phyloP scores from a whole-genome alignment of 2,329 filamentous ascomycete species.

The Aspergillus tanneri region DNA sequence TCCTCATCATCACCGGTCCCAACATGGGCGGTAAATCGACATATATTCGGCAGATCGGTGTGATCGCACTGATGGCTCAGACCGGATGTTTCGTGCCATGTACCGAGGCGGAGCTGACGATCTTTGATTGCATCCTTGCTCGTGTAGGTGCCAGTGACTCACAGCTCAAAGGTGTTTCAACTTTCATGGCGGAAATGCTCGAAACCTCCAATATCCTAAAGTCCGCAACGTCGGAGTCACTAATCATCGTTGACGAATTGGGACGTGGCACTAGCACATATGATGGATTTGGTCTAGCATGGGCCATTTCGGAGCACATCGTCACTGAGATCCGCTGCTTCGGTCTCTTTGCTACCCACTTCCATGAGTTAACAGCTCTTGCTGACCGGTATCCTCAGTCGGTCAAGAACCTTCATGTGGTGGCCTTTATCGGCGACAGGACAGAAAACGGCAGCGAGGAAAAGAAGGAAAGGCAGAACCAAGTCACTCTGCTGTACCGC shows the following conservation, averaged over 20 bases:
- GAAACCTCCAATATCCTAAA: slow-evolving; percentile 98
- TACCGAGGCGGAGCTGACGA: slow-evolving; percentile 81
- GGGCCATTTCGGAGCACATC: slow-evolving; percentile 98
- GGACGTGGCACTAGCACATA: slow-evolving; percentile 97
- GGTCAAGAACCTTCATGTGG: slow-evolving; percentile 91
- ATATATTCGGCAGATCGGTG: slow-evolving; percentile 95
- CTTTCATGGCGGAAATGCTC: slow-evolving; percentile 99
- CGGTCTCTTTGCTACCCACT: slow-evolving; percentile 94
- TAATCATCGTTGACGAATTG: slow-evolving; percentile 98
- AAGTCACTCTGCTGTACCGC: slow-evolving; percentile 95
- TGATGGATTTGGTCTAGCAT: slow-evolving; percentile 96
- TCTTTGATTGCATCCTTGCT: slow-evolving; percentile 95
- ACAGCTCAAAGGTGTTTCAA: slow-evolving; percentile 95
- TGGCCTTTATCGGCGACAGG: slow-evolving; percentile 75
- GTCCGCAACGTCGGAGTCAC: slow-evolving; percentile 87
- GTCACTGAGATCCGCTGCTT: slow-evolving; percentile 92
- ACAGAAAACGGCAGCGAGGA: slow-evolving; percentile 47
- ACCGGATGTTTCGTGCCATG: slow-evolving; percentile 96
- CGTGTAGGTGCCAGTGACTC: slow-evolving; percentile 94
- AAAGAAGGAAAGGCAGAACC: slow-evolving; percentile 59
- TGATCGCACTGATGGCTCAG: slow-evolving; percentile 96
- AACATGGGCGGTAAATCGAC: slow-evolving; percentile 99
- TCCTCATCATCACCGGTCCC: slow-evolving; percentile 93
- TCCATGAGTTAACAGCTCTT: slow-evolving; percentile 93
- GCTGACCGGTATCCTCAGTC: slow-evolving; percentile 77